Evolutionary conservation across 768 basidiomycete species (phyloP), one percentile per base, ranked within the genome.

Genomic region (Chalciporus pseudorubinellus): DNA sequence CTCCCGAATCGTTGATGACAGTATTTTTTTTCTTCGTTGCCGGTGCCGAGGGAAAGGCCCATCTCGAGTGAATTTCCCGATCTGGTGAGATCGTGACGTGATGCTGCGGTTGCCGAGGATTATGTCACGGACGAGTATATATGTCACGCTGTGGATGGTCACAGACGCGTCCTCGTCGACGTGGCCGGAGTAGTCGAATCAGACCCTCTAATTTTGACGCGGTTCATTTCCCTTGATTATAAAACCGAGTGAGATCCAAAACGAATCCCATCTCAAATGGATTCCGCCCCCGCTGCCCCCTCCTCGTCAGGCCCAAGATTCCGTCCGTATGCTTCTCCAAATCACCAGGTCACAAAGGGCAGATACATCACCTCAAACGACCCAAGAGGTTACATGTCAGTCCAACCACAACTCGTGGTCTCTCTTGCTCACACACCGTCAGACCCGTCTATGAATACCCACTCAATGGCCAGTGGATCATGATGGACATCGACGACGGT

Each of bases 401-500:
- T 71, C 41, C 36, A 18, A 43, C 47, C 6, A 4, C 21, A 19
- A 44, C 34, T 36, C 34, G 14, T n/a, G 16, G 7, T 6, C 14
- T 38, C 14, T 43, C n/a, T 1, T 1, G 31, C 56, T 56, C 59
- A 56, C 46, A 42, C 13, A 21, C n/a, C 40, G 21, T 26, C 59
- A 77, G 91, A 48, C 89, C 90, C 12, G 92, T 94, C 11, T 93
- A 89, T 62, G 92, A 94, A 66, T 94, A 92, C 61, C 89, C 89
- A 2, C 75, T 94, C 50, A 90, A 91, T 56, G 87, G 85, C 19
- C 90, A 93, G 63, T 92, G 90, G 88, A 89, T 94, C 62, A 93
- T 94, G 92, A 91, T 93, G 82, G 92, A 94, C 72, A 87, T 90
- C 63, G 92, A 94, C 66, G 91, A 92, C 65, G 92, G 92, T 3